Conservation (phyloP, 805 yeast species). For the Wickerhamomyces queroliae region DNA sequence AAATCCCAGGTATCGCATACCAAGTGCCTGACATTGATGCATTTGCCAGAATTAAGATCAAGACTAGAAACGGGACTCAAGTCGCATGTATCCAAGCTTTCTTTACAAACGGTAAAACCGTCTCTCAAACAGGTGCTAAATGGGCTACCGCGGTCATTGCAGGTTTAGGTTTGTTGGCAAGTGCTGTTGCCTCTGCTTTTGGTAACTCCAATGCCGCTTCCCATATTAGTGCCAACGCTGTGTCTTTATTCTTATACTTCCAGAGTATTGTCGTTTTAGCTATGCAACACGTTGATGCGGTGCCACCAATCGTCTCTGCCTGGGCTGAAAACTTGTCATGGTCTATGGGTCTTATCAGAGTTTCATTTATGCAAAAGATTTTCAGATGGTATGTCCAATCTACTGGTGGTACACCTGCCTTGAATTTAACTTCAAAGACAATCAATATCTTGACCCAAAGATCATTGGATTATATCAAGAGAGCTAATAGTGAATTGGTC, state of each 20-base stretch:
- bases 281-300: constrained; percentile 79
- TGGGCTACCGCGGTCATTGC: constrained; percentile 94
- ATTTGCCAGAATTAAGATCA: constrained; percentile 49
- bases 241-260: constrained; percentile 79
- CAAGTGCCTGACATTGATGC: constrained; percentile 87
- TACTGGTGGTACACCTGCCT: constrained; percentile 83
- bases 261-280: constrained; percentile 81
- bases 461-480: constrained; percentile 31
- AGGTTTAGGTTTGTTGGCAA: constrained; percentile 77
- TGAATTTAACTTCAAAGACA: constrained; percentile 55
- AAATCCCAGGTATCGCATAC: constrained; percentile 82
- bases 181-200: constrained; percentile 77
- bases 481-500: constrained; percentile 25
- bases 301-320: constrained; percentile 88
- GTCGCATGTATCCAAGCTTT: constrained; percentile 74
- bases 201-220: constrained; percentile 90
- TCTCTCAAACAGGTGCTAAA: constrained; percentile 72
- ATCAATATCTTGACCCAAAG: constrained; percentile 73
- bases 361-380: constrained; percentile 76
- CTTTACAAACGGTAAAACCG: constrained; percentile 74
- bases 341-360: constrained; percentile 88
- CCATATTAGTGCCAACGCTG: constrained; percentile 81
- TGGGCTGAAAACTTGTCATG: constrained; percentile 92
- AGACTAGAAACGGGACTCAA: constrained; percentile 29
- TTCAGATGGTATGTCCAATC: constrained; percentile 82